These are phyloP conservation scores for Babesia ovata DNA, from an alignment of 169 alveolate species.

Conservation along the genomic window DNA sequence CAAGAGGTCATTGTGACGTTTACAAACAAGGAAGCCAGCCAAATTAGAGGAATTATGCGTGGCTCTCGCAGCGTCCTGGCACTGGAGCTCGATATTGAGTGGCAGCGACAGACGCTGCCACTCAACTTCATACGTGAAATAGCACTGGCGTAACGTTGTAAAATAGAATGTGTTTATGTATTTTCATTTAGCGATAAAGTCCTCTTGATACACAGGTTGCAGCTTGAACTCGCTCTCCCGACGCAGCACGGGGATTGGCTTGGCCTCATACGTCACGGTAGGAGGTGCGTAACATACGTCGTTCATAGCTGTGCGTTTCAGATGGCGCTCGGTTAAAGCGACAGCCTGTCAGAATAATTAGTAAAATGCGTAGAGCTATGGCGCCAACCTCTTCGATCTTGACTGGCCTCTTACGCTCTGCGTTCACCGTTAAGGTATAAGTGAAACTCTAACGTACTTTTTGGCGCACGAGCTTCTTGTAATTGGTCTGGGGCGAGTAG, in stretches of 20 bases:
- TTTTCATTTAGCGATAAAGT: constrained; percentile 16
- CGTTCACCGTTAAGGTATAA: neutral
- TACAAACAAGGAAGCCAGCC: constrained; percentile 53
- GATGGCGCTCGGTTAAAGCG: constrained; percentile 15
- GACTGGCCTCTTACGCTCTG: constrained; percentile 18
- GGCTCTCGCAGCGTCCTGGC: constrained; percentile 74
- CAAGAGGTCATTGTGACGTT: constrained; percentile 62
- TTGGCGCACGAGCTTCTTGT: neutral
- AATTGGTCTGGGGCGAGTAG: constrained; percentile 28
- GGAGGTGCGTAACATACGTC: constrained; percentile 11
- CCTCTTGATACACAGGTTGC: constrained; percentile 27
- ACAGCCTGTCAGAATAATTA: constrained; percentile 1
- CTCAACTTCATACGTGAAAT: constrained; percentile 52
- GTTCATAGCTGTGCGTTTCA: constrained; percentile 38
- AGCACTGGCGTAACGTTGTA: neutral
- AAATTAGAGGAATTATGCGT: constrained; percentile 55
- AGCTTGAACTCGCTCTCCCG: constrained; percentile 33
- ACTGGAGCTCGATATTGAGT: constrained; percentile 46
- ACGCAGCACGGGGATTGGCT: constrained; percentile 5
- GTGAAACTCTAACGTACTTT: neutral
- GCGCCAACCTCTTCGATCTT: constrained; percentile 6
- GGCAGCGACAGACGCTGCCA: constrained; percentile 56
- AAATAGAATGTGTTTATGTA: neutral
- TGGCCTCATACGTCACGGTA: constrained; percentile 7
- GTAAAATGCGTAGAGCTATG: no score